Evolutionary conservation across 1,284 basidiomycete genomes (phyloP), one percentile per base, ranked within the genome.

Genomic region (Taiwanofungus camphoratus): DNA sequence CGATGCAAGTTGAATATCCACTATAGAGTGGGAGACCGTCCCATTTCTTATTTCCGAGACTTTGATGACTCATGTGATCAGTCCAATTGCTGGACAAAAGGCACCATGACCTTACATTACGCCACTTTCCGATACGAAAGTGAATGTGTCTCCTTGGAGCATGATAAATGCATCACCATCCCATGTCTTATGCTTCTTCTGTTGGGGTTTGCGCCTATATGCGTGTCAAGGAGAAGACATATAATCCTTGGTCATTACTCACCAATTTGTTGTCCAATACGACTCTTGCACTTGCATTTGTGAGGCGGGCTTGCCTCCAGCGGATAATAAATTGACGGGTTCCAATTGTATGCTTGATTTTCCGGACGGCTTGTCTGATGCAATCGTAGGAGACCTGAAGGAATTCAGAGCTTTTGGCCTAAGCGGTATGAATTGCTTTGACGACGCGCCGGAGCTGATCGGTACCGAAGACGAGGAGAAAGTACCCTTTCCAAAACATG

Each of bases 141-240:
- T 76, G 13, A 84, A 56, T 46, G 73, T 76, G 7, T 70, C 70
- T 5, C 66, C 71, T 30, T 63, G 59, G 29, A 69, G 64, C 19
- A 75, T 73, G 12, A 88, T 65, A 55, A 71, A 85, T 3, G 74
- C 82, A 53, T 86, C 83, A 3, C 85, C 87, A 53, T 93, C 90
- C 91, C 91, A 94, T 1, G 83, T 91, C 62, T 91, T 91, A 59
- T 92, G 79, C 66, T 92, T 94, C 62, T 76, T 83, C 18, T 68
- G 69, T 56, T 88, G 84, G 5, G 79, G 81, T 55, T 84, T 87
- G 19, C 91, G 74, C 87, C 86, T 88, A 44, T 27, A 9, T 40
- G 27, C 24, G 36, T 22, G n/a, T 46, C 48, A 50, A 39, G 40
- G 27, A 5, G 3, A 42, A 27, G 23, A 33, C 39, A 47, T 42